Evolutionary conservation across 1,139 yeast species (phyloP), one percentile per base, ranked within the genome.

Genomic region (Zygosaccharomyces pseudobailii): DNA sequence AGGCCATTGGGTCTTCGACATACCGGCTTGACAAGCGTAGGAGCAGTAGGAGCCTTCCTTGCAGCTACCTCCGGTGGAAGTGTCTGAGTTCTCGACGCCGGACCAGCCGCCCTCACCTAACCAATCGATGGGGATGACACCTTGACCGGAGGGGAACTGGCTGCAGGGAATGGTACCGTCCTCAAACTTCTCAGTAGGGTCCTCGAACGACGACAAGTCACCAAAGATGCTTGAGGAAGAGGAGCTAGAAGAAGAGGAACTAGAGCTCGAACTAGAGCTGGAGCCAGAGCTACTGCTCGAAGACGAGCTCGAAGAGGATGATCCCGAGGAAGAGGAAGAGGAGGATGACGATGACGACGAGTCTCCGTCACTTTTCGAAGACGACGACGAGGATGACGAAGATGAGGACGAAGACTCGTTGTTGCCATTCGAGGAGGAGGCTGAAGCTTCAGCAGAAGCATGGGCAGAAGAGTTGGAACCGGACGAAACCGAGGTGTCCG

Each of bases 1-100:
- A 49, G 94, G 94, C 89, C 89, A 85, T 73, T 85, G 94, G 50
- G 92, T 84, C 75, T 85, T 85, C 60, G 92, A 84, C 92, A 84
- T 84, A 79, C 94, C 94, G 49, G 92, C 79, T 71, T 84, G 90
- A 72, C 94, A 85, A 54, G 92, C 88, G 66, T 85, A 85, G 49
- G 92, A 85, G 70, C 94, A 85, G 76, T 83, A 84, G 61, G 78
- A 76, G 51, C 89, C 92, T 53, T 84, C 89, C 56, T 74, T 66
- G 75, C 94, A 85, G 40, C 73, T 65, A 51, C 84, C 76, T 51
- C 87, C 82, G 51, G 88, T 80, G 42, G 80, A 75, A 40, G 71
- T 69, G 62, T 85, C 86, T 55, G 76, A 67, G 60, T 73, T 67
- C 73, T 82, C 81, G 58, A 84, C 71, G 65, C 87, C 84, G 42